These are phyloP conservation scores for Cystobasidium onofrii DNA, from an alignment of 768 basidiomycete species.

Conservation along the genomic window DNA sequence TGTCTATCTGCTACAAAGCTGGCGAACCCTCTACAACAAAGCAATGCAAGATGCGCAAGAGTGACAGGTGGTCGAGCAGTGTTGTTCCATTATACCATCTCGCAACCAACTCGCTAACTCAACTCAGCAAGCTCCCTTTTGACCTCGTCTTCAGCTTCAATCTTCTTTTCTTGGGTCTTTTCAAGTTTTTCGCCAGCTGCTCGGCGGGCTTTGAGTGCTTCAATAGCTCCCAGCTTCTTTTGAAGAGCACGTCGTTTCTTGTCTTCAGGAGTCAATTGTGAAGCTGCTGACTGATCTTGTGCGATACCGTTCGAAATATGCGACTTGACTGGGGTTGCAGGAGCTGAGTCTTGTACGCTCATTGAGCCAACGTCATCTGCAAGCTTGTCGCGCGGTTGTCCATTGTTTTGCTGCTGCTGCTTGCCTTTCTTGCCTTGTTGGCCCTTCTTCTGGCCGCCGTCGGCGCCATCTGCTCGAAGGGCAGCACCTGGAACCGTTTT, in stretches of 20 bases:
- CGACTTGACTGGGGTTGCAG: slow-evolving; percentile 40
- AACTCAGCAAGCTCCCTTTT: slow-evolving; percentile 59
- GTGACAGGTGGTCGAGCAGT: neutral
- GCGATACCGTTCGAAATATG: slow-evolving; percentile 49
- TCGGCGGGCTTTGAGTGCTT: slow-evolving; percentile 88
- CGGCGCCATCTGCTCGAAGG: slow-evolving; percentile 8
- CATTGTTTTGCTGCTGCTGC: slow-evolving; percentile 20
- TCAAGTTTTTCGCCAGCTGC: slow-evolving; percentile 85
- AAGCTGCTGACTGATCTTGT: slow-evolving; percentile 47
- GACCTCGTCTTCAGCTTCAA: slow-evolving; percentile 80
- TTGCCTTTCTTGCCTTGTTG: slow-evolving; percentile 38
- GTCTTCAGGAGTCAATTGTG: slow-evolving; percentile 53
- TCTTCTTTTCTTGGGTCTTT: slow-evolving; percentile 92
- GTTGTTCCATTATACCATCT: too few relatives aligned
- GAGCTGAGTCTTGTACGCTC: slow-evolving; percentile 5
- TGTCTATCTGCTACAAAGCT: neutral
- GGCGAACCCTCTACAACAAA: neutral
- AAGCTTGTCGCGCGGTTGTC: slow-evolving; percentile 35
- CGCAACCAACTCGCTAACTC: neutral
- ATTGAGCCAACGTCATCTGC: neutral
- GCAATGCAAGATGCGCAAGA: neutral
- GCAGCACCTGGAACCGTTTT: slow-evolving; percentile 35
- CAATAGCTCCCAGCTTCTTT: slow-evolving; percentile 99
- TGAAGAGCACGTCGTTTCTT: slow-evolving; percentile 92
- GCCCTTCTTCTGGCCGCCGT: slow-evolving; percentile 40